These are phyloP conservation scores for Pueraria montana DNA, from an alignment of 306 rosid species.

Conservation along the genomic window DNA sequence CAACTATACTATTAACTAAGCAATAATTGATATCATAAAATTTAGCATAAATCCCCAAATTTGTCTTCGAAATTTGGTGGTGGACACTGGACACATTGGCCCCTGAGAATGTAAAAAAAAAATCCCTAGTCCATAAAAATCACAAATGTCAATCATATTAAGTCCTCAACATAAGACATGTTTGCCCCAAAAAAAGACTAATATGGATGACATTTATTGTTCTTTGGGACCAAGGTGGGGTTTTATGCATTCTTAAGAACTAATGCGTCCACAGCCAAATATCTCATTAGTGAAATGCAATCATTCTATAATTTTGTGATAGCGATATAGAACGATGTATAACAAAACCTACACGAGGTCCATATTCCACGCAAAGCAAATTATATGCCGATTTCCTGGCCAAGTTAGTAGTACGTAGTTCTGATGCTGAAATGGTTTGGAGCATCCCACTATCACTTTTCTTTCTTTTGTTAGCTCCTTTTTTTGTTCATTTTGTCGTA, in stretches of 20 bases:
- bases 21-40: neutral
- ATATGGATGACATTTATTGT: neutral
- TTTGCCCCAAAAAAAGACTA: neutral
- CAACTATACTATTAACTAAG: neutral
- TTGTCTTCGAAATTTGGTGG: neutral
- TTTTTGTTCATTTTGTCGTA: neutral
- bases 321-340: neutral
- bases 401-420: neutral
- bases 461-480: neutral
- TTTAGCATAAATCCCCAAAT: neutral
- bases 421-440: neutral
- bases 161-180: no score
- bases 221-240: neutral
- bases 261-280: neutral
- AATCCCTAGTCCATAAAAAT: neutral
- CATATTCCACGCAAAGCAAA: neutral
- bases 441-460: neutral
- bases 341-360: neutral
- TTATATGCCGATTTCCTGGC: neutral
- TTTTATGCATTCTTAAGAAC: neutral
- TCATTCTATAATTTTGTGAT: neutral
- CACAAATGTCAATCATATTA: no score
- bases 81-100: neutral
- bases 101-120: neutral
- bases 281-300: neutral